phyloP scores from a whole-genome alignment of 2,329 filamentous ascomycete genomes.

The Arthrobotrys megalospora region DNA sequence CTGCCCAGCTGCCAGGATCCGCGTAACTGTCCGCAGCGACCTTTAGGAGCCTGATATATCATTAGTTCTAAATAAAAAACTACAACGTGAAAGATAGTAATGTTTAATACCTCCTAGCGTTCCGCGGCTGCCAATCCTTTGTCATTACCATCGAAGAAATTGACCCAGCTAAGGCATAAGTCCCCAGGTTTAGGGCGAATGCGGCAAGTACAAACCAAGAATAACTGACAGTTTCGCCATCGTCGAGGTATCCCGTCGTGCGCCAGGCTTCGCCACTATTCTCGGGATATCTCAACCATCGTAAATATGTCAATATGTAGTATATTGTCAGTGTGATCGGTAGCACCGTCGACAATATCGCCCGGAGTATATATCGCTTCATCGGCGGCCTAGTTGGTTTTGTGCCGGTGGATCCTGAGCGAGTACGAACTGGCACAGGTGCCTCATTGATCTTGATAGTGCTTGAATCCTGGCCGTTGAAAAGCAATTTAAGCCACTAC shows the following conservation, averaged over 20 bases:
- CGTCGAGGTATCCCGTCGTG: constrained; percentile 10
- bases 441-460: too few species aligned
- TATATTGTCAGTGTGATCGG: constrained; percentile 1
- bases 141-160: constrained; percentile 30
- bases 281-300: constrained; percentile 35
- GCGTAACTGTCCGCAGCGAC: constrained; percentile 11
- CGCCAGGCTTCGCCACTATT: constrained; percentile 13
- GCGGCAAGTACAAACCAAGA: constrained; percentile 37
- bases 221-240: constrained; percentile 30
- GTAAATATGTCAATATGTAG: constrained; percentile 24
- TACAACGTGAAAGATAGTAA: neutral
- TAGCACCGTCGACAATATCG: neutral
- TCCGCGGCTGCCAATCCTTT: neutral
- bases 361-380: constrained; percentile 9
- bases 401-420: too few species aligned
- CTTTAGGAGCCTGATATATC: constrained; percentile 7
- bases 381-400: too few species aligned
- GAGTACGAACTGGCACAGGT: too few species aligned
- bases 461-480: too few species aligned
- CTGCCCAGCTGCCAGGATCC: constrained; percentile 23
- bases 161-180: constrained; percentile 19
- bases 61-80: neutral
- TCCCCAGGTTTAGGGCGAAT: constrained; percentile 31
- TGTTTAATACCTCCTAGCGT: constrained; percentile 11
- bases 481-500: too few species aligned